Evolutionary conservation across 768 basidiomycete genomes (phyloP), one percentile per base, ranked within the genome.

Genomic region (Podaxis sp.): DNA sequence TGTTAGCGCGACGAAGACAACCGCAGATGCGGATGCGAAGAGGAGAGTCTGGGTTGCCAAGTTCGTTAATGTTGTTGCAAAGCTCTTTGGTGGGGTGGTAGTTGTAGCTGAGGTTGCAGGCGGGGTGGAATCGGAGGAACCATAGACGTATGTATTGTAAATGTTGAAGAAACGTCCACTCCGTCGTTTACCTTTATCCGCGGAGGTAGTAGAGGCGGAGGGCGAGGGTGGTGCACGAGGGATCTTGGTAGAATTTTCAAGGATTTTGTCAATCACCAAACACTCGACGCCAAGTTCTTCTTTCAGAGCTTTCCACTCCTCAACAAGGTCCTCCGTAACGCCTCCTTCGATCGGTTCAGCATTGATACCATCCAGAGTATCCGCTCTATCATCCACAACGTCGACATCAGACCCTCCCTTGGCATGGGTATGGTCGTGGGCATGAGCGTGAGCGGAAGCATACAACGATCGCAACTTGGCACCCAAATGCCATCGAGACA

Each of bases 261-360:
- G 77, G 56, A 88, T 75, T 72, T 87, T 85, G 71, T 94, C 91
- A 67, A 94, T 89, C 51, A 91, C 89, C 29, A 77, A 66, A 67
- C 92, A 94, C 27, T 87, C 87, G 49, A 92, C 80, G 11, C 92
- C 92, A 8, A 94, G 80, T 70, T 93, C 90, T 27, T 84, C 84
- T 73, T 94, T 91, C 58, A 94, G 76, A 6, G 86, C 82, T 65
- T 85, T 85, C 93, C 92, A 94, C 65, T 91, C 91, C 65, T 88
- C 89, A 24, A 81, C 72, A 1, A 84, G 77, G 38, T 91, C 90
- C 57, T 84, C 80, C 3, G 90, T 86, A 27, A 94, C 75, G 11
- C 86, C 87, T 2, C 82, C 82, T 4, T 80, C 73, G 17, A 79
- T 40, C 22, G 53, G 53, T 8, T 62, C 54, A n/a, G 55, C 36